Evolutionary conservation across 306 rosid species (phyloP).

Genomic region (Ormosia semicastrata): DNA sequence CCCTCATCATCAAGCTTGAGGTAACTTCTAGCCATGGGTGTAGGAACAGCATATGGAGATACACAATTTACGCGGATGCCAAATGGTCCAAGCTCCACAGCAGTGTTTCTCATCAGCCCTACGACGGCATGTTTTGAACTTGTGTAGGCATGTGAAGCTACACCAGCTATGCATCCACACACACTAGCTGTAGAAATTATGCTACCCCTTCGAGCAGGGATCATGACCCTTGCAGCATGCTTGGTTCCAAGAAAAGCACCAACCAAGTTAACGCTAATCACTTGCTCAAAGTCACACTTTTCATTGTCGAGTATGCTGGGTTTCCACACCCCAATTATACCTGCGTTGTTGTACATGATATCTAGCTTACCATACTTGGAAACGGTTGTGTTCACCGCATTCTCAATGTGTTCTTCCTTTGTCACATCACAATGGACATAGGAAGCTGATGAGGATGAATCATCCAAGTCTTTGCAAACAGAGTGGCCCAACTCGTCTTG

Average conservation of each 20-base stretch:
- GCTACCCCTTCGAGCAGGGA: slow-evolving; percentile 28
- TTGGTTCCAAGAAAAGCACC: slow-evolving; percentile 50
- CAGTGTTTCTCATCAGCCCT: slow-evolving; percentile 40
- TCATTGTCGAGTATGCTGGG: slow-evolving; percentile 28
- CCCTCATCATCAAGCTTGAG: slow-evolving; percentile 13
- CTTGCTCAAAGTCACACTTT: slow-evolving; percentile 33
- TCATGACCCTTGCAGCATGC: slow-evolving; percentile 54
- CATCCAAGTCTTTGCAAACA: slow-evolving; percentile 11
- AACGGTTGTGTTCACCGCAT: slow-evolving; percentile 21
- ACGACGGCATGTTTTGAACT: slow-evolving; percentile 41
- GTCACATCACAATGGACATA: slow-evolving; percentile 56
- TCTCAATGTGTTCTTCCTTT: slow-evolving; percentile 34
- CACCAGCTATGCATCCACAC: slow-evolving; percentile 22
- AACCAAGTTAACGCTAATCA: slow-evolving; percentile 31
- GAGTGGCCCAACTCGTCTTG: slow-evolving; percentile 42
- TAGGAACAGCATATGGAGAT: slow-evolving; percentile 27
- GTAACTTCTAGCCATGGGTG: neutral
- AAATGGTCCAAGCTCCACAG: slow-evolving; percentile 43
- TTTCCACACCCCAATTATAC: neutral
- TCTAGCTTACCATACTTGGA: slow-evolving; percentile 50
- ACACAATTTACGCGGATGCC: slow-evolving; percentile 57
- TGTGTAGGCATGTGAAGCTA: slow-evolving; percentile 35
- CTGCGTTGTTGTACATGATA: slow-evolving; percentile 64
- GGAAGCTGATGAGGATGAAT: neutral
- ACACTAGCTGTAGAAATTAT: slow-evolving; percentile 41